phyloP scores from a whole-genome alignment of 2,329 filamentous ascomycete species.

The Fusarium chlamydosporum region DNA sequence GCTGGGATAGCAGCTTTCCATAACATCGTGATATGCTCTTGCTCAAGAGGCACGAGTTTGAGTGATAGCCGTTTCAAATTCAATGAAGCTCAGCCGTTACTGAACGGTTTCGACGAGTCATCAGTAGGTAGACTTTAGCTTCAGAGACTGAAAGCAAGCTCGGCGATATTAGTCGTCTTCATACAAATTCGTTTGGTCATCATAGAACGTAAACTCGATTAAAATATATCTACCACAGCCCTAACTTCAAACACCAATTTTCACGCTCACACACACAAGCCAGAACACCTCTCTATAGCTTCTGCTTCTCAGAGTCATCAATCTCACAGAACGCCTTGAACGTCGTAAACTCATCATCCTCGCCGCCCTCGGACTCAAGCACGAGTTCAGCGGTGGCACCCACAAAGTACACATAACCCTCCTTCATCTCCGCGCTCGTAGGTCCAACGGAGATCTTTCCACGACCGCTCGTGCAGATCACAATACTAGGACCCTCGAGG shows the following conservation, averaged over 20 bases:
- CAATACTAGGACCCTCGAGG: constrained; percentile 88
- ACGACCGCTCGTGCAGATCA: constrained; percentile 88
- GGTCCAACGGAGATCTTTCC: constrained; percentile 89
- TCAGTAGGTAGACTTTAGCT: too few species aligned
- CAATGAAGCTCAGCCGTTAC: too few species aligned
- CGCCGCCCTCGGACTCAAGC: constrained; percentile 74
- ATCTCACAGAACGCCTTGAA: constrained; percentile 97
- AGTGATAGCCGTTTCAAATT: too few species aligned
- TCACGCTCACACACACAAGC: constrained; percentile 5
- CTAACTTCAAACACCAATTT: constrained; percentile 12
- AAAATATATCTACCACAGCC: constrained; percentile 15
- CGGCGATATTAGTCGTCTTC: too few species aligned
- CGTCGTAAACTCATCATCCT: constrained; percentile 81
- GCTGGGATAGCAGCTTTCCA: too few species aligned
- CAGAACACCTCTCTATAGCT: constrained; percentile 31
- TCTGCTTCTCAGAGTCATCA: constrained; percentile 59
- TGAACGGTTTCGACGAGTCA: too few species aligned
- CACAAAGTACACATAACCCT: constrained; percentile 85
- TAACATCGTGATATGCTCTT: too few species aligned
- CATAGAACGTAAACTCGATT: constrained; percentile 14
- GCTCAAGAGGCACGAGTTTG: too few species aligned
- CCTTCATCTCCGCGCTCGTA: constrained; percentile 80
- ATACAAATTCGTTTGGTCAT: neutral
- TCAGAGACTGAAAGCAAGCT: too few species aligned
- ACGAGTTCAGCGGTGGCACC: constrained; percentile 88